Evolutionary conservation across 2,329 filamentous ascomycete species (phyloP).

Genomic region (Aspergillus sp.): DNA sequence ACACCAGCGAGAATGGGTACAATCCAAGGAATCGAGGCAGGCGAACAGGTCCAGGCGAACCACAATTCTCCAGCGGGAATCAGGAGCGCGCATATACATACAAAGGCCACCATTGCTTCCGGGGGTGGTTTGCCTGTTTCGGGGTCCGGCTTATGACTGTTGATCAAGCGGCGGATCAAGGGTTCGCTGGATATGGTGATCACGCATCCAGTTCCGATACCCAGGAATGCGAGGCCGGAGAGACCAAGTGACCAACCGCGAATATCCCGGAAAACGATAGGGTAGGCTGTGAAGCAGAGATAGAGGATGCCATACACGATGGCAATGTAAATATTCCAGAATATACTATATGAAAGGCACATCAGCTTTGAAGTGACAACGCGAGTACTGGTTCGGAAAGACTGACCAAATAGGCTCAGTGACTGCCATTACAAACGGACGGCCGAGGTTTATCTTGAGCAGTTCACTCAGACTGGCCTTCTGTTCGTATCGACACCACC

Average conservation of each 20-base stretch:
- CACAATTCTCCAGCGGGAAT: constrained; percentile 78
- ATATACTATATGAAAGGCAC: constrained; percentile 53
- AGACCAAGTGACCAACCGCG: constrained; percentile 76
- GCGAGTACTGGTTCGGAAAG: not conserved
- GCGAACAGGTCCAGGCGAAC: constrained; percentile 86
- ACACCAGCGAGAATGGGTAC: constrained; percentile 75
- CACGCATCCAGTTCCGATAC: constrained; percentile 62
- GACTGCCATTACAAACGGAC: constrained; percentile 74
- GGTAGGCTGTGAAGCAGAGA: constrained; percentile 87
- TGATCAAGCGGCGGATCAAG: constrained; percentile 74
- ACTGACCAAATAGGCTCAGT: constrained; percentile 81
- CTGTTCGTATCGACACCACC: constrained; percentile 80
- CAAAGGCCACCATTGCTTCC: constrained; percentile 78
- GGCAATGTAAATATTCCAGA: constrained; percentile 70
- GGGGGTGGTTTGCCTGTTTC: constrained; percentile 71
- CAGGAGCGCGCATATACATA: constrained; percentile 74
- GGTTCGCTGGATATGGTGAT: constrained; percentile 61
- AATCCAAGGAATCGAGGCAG: constrained; percentile 77
- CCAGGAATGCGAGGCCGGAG: constrained; percentile 76
- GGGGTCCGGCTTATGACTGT: constrained; percentile 72
- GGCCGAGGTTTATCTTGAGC: constrained; percentile 71
- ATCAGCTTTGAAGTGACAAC: constrained; percentile 2
- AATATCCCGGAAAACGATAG: constrained; percentile 73
- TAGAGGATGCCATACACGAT: constrained; percentile 85
- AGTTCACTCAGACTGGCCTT: constrained; percentile 65